Base-by-base conservation (phyloP, 306 rosid species). In the Quercus agrifolia region DNA sequence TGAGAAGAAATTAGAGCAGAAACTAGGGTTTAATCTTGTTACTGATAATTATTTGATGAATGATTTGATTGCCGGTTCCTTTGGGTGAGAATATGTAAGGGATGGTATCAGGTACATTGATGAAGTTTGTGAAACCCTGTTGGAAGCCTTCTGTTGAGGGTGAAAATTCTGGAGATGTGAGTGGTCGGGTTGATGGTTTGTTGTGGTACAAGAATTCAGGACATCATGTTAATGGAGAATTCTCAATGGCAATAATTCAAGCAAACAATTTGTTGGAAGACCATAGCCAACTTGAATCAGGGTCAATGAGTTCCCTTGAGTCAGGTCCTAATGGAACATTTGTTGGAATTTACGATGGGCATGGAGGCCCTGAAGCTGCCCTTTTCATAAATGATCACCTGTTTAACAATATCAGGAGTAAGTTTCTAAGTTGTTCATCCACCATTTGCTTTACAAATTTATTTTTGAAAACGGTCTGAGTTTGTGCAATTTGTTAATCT, bases 201-300 rank as follows among this genome's bases (percentile, higher is more conserved):
- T 77, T 90, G 71, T 96, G 99, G 99, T 85, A 88, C 70, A 96
- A 93, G 81, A 98, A 93, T 86, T 85, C 51, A 0, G 99, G 98
- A 56, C 88, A 79, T 58, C 99, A 96, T 56, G 74, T 83, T 1
- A 83, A 79, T 68, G 99, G 99, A 0, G 99, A 96, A 18, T 96
- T 87, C 88, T 96, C 99, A 0, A 96, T 96, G 99, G 97, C 99
- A 2, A 98, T 96, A 31, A 80, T 96, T 89, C 99, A 96, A 83
- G 99, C 99, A 75, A 96, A 96, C 80, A 87, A 83, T 77, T 82
- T 89, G 86, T 75, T 96, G 90, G 99, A 96, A 83, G 99, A 96
- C 82, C 98, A 93, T 6, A 90, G 98, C 84, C 98, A 96, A 80
- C 87, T 93, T 78, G 99, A 91, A 85, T 96, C 99, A 0, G 98